Evolutionary conservation across 805 yeast species (phyloP).

Genomic region (Debaryomyces prosopidis): DNA sequence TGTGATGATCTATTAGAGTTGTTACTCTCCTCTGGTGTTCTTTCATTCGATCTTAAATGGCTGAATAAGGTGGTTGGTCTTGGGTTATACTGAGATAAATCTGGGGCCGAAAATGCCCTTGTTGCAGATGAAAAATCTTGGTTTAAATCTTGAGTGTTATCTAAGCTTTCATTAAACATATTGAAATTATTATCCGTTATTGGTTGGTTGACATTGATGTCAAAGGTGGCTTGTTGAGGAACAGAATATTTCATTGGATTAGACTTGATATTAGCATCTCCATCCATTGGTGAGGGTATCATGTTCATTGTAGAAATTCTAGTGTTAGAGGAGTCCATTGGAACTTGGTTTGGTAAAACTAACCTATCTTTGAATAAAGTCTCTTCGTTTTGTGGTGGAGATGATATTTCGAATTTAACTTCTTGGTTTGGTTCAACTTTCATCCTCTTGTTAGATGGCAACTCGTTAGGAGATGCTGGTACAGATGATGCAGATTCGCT

Average conservation of each 20-base stretch:
- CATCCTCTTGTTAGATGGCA: conserved; percentile 10
- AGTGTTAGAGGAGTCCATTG: not conserved
- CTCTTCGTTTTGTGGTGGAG: not conserved
- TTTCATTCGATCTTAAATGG: conserved; percentile 4
- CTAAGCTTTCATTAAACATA: conserved; percentile 5
- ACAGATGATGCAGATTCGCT: not conserved
- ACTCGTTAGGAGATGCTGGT: not conserved
- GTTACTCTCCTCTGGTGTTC: not conserved
- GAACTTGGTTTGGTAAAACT: conserved; percentile 1
- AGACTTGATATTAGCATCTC: not conserved
- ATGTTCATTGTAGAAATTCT: not conserved
- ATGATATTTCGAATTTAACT: not conserved
- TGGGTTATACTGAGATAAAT: conserved; percentile 7
- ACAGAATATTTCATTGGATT: conserved; percentile 5
- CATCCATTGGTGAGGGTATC: not conserved
- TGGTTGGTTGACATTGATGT: conserved; percentile 9
- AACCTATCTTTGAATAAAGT: not conserved
- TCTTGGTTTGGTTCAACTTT: conserved; percentile 8
- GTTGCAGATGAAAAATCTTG: conserved; percentile 1
- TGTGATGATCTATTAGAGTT: not conserved
- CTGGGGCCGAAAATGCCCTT: conserved; percentile 12
- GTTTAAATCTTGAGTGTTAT: not conserved
- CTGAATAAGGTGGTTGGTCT: conserved; percentile 9
- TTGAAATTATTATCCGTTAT: conserved; percentile 11
- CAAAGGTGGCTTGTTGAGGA: conserved; percentile 14